Conservation (phyloP, 305 asterid species). For the Fraxinus albicans region DNA sequence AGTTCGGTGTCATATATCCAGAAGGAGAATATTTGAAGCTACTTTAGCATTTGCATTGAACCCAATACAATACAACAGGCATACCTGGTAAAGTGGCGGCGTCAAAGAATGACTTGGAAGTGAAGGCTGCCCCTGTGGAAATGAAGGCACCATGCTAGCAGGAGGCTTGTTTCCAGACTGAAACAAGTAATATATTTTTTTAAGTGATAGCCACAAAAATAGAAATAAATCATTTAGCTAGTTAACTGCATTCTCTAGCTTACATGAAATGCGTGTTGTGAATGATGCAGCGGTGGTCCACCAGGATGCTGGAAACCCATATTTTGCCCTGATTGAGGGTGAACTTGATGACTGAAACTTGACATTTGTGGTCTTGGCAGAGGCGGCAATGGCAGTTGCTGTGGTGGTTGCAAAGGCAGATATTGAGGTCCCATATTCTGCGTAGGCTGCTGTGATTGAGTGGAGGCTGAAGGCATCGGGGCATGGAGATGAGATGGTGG, state of each 20-base stretch:
- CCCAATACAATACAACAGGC: constrained; percentile 22
- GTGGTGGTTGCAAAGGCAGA: constrained; percentile 49
- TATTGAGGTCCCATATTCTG: constrained; percentile 59
- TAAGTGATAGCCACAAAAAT: not conserved
- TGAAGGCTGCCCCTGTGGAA: constrained; percentile 69
- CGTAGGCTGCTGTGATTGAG: constrained; percentile 69
- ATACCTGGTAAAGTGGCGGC: constrained; percentile 74
- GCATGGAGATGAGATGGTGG: constrained; percentile 60
- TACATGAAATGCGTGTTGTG: constrained; percentile 82
- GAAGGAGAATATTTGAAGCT: constrained; percentile 1
- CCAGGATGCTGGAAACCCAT: constrained; percentile 71
- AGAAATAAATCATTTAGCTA: not conserved
- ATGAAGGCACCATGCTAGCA: constrained; percentile 65
- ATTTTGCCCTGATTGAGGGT: constrained; percentile 65
- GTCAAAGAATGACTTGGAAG: constrained; percentile 60
- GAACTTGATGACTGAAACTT: constrained; percentile 68
- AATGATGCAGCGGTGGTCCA: constrained; percentile 70
- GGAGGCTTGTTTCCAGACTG: constrained; percentile 73
- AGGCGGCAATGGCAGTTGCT: constrained; percentile 71
- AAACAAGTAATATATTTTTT: constrained; percentile 11
- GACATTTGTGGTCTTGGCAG: constrained; percentile 61
- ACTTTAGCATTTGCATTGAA: constrained; percentile 16
- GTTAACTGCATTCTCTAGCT: constrained; percentile 29
- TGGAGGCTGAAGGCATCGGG: constrained; percentile 49
- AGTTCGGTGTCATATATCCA: not conserved